Conservation (phyloP, 331 rosid genomes). For the Malus hybrid region DNA sequence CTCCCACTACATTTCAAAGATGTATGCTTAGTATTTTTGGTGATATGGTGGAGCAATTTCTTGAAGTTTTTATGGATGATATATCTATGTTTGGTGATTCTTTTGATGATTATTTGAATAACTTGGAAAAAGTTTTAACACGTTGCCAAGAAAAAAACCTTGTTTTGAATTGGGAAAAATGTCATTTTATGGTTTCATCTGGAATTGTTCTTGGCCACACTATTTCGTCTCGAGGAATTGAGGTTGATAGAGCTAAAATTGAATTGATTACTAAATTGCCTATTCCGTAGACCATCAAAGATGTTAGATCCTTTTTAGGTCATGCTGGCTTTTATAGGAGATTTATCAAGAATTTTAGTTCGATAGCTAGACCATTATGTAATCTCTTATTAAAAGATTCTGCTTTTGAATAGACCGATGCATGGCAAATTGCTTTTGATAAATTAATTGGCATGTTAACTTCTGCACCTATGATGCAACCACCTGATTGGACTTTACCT, state of each 20-base stretch:
- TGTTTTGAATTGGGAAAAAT: no score
- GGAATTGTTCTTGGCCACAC: background rate
- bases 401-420: background rate
- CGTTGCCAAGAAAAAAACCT: background rate
- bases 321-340: background rate
- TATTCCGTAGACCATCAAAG: no score
- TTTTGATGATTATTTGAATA: background rate
- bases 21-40: background rate
- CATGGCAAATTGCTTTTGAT: background rate
- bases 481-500: background rate
- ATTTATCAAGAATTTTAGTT: no score
- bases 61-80: slow-evolving; percentile 7
- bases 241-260: background rate
- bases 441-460: background rate
- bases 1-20: background rate
- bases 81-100: background rate
- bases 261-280: background rate
- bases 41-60: background rate
- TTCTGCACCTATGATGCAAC: background rate
- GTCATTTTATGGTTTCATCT: background rate
- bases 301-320: background rate
- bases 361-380: background rate
- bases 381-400: background rate
- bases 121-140: background rate
- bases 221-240: background rate